phyloP scores from a whole-genome alignment of 225 moss, liverwort and hornwort genomes.

The Asterella californica region DNA sequence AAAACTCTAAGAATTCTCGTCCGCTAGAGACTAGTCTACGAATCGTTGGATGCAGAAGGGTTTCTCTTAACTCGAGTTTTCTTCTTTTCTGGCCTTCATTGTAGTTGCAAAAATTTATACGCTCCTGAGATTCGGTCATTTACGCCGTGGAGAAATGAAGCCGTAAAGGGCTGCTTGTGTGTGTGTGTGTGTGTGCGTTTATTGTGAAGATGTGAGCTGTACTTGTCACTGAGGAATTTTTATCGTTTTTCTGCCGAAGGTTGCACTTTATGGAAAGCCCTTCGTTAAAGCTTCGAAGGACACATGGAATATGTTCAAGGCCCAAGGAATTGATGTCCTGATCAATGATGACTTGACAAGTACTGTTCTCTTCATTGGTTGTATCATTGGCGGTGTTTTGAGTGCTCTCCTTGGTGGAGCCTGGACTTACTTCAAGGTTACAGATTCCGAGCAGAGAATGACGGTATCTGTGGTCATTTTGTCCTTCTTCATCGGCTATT shows the following conservation, averaged over 20 bases:
- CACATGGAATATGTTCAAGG: conserved; percentile 66
- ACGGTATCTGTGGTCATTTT: conserved; percentile 57
- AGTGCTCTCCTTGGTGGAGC: conserved; percentile 66
- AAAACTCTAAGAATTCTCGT: too few relatives aligned
- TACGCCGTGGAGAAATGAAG: neutral
- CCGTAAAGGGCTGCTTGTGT: too few relatives aligned
- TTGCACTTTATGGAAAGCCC: conserved; percentile 53
- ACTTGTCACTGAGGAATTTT: too few relatives aligned
- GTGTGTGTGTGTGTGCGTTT: too few relatives aligned
- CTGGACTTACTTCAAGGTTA: conserved; percentile 57
- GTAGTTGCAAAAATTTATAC: too few relatives aligned
- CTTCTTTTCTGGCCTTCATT: too few relatives aligned
- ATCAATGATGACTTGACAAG: conserved; percentile 69
- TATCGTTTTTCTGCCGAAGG: conserved; percentile 37
- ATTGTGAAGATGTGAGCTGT: too few relatives aligned
- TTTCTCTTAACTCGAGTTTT: too few relatives aligned
- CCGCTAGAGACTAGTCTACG: too few relatives aligned
- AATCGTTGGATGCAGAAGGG: too few relatives aligned
- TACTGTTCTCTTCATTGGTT: conserved; percentile 57
- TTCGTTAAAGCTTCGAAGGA: conserved; percentile 62
- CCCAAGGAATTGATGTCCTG: conserved; percentile 47
- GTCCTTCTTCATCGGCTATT: conserved; percentile 73
- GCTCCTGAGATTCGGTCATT: too few relatives aligned
- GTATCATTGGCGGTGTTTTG: conserved; percentile 64
- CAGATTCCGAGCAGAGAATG: conserved; percentile 6